Base-by-base conservation (phyloP, 768 basidiomycete genomes). In the Amanita thiersii region DNA sequence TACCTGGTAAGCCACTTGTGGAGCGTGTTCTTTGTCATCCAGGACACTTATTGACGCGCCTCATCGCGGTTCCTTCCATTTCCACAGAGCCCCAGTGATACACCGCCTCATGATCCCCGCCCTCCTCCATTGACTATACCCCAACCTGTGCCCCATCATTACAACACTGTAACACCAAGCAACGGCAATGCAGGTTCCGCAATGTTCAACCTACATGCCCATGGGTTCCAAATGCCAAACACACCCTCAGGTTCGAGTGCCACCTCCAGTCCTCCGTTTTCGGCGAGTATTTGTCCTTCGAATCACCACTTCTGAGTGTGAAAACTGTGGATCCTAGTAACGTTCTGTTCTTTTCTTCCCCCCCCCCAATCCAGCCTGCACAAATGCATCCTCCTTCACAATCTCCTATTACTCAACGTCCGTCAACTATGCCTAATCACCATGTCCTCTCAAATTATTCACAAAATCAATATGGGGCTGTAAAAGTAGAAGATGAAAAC, bases 251-350 rank as follows among this genome's bases (percentile, higher is more conserved):
- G 74, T 14, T 83, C 81, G 14, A 85, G 81, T 54, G 71, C 78
- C 17, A 81, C 81, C 4, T 81, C 81, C 19, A 85, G 79, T 50
- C 80, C 81, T 43, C 81, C 83, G n/a, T 86, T 85, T 69, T 88
- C 86, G 81, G 85, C 76, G 78, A 85, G 86, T 84, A 57, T 71
- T 70, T 56, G 68, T 71, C 65, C 62, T 60, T 65, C 45, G 50
- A 42, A 52, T 50, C 48, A 51, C 53, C 55, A 53, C 50, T 43
- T 36, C 57, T 50, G 54, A 48, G 47, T 52, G 49, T 50, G 50
- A 50, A 52, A 47, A 50, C 50, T 42, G 50, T 58, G 63, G 73
- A 78, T 73, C 69, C 71, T 77, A 76, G 70, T 81, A 64, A 78
- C 70, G 51, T 52, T 50, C 21, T 53, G 50, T 55, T 55, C 56